Conservation (phyloP, 164 flowering plant genomes). For the Brasenia schreberi region DNA sequence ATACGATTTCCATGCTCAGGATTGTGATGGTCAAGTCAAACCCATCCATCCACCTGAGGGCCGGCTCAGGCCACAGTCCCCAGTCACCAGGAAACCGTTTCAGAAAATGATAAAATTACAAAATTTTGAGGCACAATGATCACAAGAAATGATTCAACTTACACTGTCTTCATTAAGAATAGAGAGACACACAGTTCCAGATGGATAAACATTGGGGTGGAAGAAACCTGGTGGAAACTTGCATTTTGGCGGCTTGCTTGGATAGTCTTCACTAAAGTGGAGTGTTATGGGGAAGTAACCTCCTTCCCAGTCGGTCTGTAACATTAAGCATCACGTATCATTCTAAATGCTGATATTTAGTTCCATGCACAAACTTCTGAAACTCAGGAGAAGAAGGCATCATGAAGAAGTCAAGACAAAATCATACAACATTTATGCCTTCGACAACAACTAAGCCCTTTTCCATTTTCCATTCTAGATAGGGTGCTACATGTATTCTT, state of each 20-base stretch:
- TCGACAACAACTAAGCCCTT: too few species aligned
- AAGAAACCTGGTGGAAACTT: slow-evolving; percentile 88
- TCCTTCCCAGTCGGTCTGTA: slow-evolving; percentile 98
- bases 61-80: not conserved
- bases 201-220: slow-evolving; percentile 96
- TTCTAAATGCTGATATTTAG: too few species aligned
- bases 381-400: too few species aligned
- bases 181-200: slow-evolving; percentile 93
- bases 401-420: too few species aligned
- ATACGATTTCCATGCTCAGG: not conserved
- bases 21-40: not conserved
- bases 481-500: too few species aligned
- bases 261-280: slow-evolving; percentile 84
- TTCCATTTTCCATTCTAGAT: too few species aligned
- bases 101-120: not conserved
- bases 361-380: too few species aligned
- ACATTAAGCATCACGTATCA: not conserved
- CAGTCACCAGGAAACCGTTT: not conserved
- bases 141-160: slow-evolving; percentile 19
- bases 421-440: too few species aligned
- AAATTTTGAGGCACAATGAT: not conserved
- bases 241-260: slow-evolving; percentile 96
- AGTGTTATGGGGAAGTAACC: slow-evolving; percentile 70
- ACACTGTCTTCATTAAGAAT: slow-evolving; percentile 94
- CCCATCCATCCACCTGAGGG: not conserved